Conservation (phyloP, 306 rosid genomes). For the barrel medic (Medicago truncatula) region MtrunA17r5.0-ANR NC_053044.1:28658001-28658500, state of each 20-base stretch:
- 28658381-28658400: neutral
- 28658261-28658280: neutral
- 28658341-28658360: no score
- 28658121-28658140: conserved; percentile 94
- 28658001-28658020: conserved; percentile 90
- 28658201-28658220: conserved; percentile 67
- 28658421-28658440: conserved; percentile 24
- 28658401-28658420: conserved; percentile 1
- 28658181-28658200: conserved; percentile 96
- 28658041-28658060: conserved; percentile 18
- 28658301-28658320: neutral
- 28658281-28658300: neutral
- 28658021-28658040: conserved; percentile 46
- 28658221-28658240: conserved; percentile 83
- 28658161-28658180: conserved; percentile 81
- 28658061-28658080: conserved; percentile 12
- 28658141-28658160: conserved; percentile 83
- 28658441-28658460: conserved; percentile 62
- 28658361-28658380: no score
- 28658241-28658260: conserved; percentile 70
- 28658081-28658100: conserved; percentile 39
- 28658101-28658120: conserved; percentile 86
- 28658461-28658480: conserved; percentile 78
- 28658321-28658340: no score
- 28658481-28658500: conserved; percentile 67